Evolutionary conservation across 2,329 filamentous ascomycete species (phyloP).

Genomic region (Fusarium nisikadoi): DNA sequence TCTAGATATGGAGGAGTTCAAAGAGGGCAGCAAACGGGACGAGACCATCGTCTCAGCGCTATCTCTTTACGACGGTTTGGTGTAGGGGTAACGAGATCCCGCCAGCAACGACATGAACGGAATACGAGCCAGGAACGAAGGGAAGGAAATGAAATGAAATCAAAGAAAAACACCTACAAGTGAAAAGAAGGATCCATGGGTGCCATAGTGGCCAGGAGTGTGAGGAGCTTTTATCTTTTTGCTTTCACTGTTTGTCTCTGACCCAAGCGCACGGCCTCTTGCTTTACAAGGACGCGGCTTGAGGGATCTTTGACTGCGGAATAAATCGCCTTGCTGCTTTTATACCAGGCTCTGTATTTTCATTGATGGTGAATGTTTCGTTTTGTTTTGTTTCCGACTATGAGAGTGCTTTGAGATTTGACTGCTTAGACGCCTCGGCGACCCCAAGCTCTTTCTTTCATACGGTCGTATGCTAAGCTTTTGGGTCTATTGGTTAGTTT

Average conservation of each 20-base stretch:
- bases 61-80: conserved; percentile 94
- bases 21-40: conserved; percentile 98
- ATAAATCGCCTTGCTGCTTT: conserved; percentile 33
- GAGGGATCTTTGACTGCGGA: conserved; percentile 41
- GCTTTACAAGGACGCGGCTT: conserved; percentile 25
- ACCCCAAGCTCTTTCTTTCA: neutral
- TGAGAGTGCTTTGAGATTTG: neutral
- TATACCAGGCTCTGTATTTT: neutral
- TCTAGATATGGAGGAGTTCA: conserved; percentile 97
- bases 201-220: conserved; percentile 40
- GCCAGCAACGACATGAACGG: neutral
- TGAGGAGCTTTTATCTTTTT: conserved; percentile 44
- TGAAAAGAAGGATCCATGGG: conserved; percentile 33
- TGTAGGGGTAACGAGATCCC: conserved; percentile 60
- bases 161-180: conserved; percentile 30
- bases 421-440: neutral
- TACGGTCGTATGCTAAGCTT: too few relatives aligned
- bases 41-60: conserved; percentile 98
- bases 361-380: neutral
- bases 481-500: neutral
- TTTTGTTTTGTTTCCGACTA: neutral
- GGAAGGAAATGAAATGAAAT: neutral
- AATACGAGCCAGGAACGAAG: conserved; percentile 1
- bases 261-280: conserved; percentile 29
- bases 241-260: conserved; percentile 37